These are phyloP conservation scores for Aspergillus leporis DNA, from an alignment of 495 filamentous ascomycete genomes.

Conservation along the genomic window DNA sequence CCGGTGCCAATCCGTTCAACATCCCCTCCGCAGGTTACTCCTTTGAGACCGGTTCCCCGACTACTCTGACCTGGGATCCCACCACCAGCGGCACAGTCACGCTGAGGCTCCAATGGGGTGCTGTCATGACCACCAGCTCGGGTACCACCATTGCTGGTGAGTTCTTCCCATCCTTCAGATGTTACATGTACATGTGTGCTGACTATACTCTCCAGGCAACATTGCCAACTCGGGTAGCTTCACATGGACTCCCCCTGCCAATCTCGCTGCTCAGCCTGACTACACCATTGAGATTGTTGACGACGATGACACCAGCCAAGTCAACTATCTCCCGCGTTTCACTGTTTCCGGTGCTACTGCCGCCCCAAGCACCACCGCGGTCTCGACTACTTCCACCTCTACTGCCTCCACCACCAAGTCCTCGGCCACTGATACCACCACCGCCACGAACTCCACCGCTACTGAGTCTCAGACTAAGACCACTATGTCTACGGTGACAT, in stretches of 20 bases:
- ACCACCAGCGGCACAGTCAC: conserved; percentile 54
- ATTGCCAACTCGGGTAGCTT: conserved; percentile 59
- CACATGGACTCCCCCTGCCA: conserved; percentile 52
- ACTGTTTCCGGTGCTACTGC: conserved; percentile 51
- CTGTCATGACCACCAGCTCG: conserved; percentile 39
- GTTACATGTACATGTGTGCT: conserved; percentile 14
- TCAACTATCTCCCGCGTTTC: conserved; percentile 64
- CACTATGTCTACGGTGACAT: conserved; percentile 19
- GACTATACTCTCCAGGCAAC: conserved; percentile 35
- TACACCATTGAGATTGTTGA: conserved; percentile 62
- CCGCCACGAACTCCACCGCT: conserved; percentile 36
- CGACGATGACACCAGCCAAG: conserved; percentile 40
- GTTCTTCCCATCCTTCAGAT: conserved; percentile 22
- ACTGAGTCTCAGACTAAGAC: conserved; percentile 21
- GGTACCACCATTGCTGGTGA: conserved; percentile 55
- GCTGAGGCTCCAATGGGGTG: conserved; percentile 54
- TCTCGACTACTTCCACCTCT: conserved; percentile 20
- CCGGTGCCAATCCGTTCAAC: conserved; percentile 55
- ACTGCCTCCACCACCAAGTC: conserved; percentile 57
- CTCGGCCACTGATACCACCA: conserved; percentile 48
- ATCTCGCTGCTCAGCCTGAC: conserved; percentile 45
- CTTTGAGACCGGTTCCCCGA: conserved; percentile 51
- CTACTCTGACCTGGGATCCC: conserved; percentile 56
- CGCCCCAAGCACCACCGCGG: conserved; percentile 34
- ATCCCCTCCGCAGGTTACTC: conserved; percentile 44